Conservation (phyloP, 129 eudicot genomes). For the Oenanthe sinensis region DNA sequence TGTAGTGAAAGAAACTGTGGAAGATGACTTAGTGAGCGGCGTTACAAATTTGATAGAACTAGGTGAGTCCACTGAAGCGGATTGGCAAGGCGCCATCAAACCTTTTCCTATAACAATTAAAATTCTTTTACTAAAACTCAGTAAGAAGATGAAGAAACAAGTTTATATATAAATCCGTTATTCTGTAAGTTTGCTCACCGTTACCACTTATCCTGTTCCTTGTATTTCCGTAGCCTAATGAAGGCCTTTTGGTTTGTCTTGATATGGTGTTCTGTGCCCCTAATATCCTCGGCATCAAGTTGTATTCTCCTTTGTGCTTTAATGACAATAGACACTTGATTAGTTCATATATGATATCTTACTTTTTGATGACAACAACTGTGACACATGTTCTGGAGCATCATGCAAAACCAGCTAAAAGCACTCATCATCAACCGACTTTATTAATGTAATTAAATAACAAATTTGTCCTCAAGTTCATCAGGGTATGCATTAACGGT, state of each 20-base stretch:
- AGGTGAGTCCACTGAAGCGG: slow-evolving; percentile 22
- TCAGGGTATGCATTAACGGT: not conserved
- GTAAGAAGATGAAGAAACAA: not conserved
- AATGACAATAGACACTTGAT: slow-evolving; percentile 5
- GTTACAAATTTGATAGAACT: slow-evolving; percentile 5
- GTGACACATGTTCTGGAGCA: not conserved
- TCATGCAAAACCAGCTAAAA: slow-evolving; percentile 1
- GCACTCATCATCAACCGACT: not conserved
- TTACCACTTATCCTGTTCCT: slow-evolving; percentile 27
- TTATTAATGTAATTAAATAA: not conserved
- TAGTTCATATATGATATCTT: not conserved
- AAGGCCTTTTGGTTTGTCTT: slow-evolving; percentile 21
- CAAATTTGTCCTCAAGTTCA: not conserved
- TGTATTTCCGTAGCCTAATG: slow-evolving; percentile 11
- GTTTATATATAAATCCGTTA: not conserved
- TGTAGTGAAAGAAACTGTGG: slow-evolving; percentile 20
- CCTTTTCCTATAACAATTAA: slow-evolving; percentile 26
- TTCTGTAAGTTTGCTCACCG: slow-evolving; percentile 16
- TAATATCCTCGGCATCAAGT: slow-evolving; percentile 10
- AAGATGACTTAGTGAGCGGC: slow-evolving; percentile 25
- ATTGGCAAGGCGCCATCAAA: slow-evolving; percentile 20
- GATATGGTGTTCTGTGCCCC: slow-evolving; percentile 17
- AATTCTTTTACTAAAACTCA: not conserved
- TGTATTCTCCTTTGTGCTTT: slow-evolving; percentile 15
- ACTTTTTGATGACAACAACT: not conserved